Percentiles rank a stretch among this genome's conserved stretches.
phyloP scores from a whole-genome alignment of 495 filamentous ascomycete genomes.

The Achaetomiella virescens region DNA sequence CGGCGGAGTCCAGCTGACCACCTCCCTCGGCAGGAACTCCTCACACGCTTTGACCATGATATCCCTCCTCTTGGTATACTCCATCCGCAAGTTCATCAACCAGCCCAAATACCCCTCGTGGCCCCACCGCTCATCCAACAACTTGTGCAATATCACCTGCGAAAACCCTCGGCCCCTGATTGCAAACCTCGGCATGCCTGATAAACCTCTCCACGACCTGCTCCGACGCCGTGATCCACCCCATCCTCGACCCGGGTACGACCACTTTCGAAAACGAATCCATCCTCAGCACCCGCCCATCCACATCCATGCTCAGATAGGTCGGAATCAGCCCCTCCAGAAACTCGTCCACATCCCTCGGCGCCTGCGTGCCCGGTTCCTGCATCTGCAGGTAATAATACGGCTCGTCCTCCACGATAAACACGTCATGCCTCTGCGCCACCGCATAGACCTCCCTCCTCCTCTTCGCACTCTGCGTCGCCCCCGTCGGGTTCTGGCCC shows the following conservation, averaged over 20 bases:
- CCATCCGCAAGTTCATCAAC: constrained; percentile 75
- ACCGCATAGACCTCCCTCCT: constrained; percentile 67
- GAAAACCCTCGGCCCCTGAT: constrained; percentile 77
- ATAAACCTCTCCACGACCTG: constrained; percentile 76
- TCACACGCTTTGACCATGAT: constrained; percentile 78
- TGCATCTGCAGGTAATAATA: constrained; percentile 97
- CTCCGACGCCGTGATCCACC: constrained; percentile 76
- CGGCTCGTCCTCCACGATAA: constrained; percentile 93
- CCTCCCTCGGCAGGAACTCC: constrained; percentile 63
- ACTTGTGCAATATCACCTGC: constrained; percentile 77
- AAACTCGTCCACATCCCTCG: constrained; percentile 36
- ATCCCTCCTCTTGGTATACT: constrained; percentile 76
- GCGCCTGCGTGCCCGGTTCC: constrained; percentile 51
- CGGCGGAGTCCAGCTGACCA: constrained; percentile 79
- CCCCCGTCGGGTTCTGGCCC: constrained; percentile 90
- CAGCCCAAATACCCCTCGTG: constrained; percentile 87
- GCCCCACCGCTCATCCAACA: constrained; percentile 91
- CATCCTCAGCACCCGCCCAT: constrained; percentile 63
- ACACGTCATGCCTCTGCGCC: constrained; percentile 73
- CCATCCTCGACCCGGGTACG: constrained; percentile 66
- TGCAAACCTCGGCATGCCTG: constrained; percentile 69
- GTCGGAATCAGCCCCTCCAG: constrained; percentile 49
- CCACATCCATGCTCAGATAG: constrained; percentile 59
- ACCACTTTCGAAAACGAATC: constrained; percentile 82
- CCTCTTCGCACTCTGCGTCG: constrained; percentile 63